These are phyloP conservation scores for Eremochloa ophiuroides DNA, from an alignment of 176 grass and related monocot species.

Conservation along the genomic window DNA sequence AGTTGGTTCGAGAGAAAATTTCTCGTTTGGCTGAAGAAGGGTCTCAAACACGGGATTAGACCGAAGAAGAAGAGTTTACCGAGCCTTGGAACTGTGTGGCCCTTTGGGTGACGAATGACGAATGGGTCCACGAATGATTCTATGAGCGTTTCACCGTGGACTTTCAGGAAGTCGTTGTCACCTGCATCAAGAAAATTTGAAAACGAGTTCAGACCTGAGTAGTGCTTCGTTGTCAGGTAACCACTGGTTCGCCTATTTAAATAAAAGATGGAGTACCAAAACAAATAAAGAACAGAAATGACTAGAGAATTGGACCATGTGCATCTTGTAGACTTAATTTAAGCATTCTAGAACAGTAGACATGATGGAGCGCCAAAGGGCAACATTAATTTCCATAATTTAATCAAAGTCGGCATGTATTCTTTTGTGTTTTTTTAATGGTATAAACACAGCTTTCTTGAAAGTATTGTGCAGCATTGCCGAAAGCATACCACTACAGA, in stretches of 20 bases:
- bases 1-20: too few relatives aligned
- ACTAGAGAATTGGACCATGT: neutral
- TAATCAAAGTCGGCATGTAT: neutral
- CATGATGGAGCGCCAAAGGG: neutral
- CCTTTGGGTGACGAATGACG: slow-evolving; percentile 85
- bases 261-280: neutral
- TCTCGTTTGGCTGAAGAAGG: too few relatives aligned
- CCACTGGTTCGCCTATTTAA: neutral
- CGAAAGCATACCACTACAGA: too few relatives aligned
- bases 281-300: neutral
- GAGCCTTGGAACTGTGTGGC: slow-evolving; percentile 93
- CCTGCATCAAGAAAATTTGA: slow-evolving; percentile 34
- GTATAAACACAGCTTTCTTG: neutral
- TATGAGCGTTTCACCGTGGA: slow-evolving; percentile 53
- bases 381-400: neutral
- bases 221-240: neutral
- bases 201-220: neutral
- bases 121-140: slow-evolving; percentile 67
- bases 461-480: neutral
- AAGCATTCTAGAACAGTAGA: neutral
- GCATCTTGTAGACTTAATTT: neutral
- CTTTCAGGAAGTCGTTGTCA: slow-evolving; percentile 71
- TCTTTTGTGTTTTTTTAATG: neutral
- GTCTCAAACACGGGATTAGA: too few relatives aligned
- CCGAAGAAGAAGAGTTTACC: slow-evolving; percentile 43